Base-by-base conservation (phyloP, 2,329 filamentous ascomycete species). In the Fusarium pilosicola region DNA sequence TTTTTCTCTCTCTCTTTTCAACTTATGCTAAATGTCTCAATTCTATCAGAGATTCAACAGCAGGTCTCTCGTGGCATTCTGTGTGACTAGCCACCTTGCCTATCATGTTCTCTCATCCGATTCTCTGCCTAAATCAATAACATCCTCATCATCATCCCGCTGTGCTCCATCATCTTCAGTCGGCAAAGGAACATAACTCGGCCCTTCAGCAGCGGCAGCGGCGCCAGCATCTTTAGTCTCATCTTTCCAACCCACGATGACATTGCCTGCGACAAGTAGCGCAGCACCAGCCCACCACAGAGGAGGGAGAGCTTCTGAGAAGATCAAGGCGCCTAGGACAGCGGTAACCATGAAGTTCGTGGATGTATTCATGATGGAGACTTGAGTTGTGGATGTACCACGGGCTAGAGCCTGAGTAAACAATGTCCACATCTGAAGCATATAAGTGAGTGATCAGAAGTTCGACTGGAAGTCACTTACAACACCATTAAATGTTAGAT, bases 341-440 rank as follows among this genome's bases (percentile, higher is more conserved):
- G 93, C 93, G 0, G 93, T 95, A 69, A 94, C 83, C 83, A 96
- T 88, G 81, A 96, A 96, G 83, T 96, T 96, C 64, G 92, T 88
- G 20, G 92, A 94, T 6, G 93, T 95, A 81, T 96, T 96, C 81
- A 96, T 90, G 80, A 96, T 92, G 74, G 90, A 92, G 55, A 95
- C 93, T 78, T 94, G 92, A 0, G 93, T 94, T 14, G 93, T 94
- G 4, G 92, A 94, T 65, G 89, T 88, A 20, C 93, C 92, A 24
- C 89, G 87, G 1, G 93, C 90, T n/a, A 96, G 88, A 59, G 93
- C 93, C 56, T 90, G 88, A 12, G 93, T 96, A 84, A 95, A 96
- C 54, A 96, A 88, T 0, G 92, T 90, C 93, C 93, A 96, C 93
- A 96, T 96, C 82, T 89, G 51, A 42, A 57, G 22, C 28, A 26